Base-by-base conservation (phyloP, 139 green algal species). In the Microglena sp. region DNA sequence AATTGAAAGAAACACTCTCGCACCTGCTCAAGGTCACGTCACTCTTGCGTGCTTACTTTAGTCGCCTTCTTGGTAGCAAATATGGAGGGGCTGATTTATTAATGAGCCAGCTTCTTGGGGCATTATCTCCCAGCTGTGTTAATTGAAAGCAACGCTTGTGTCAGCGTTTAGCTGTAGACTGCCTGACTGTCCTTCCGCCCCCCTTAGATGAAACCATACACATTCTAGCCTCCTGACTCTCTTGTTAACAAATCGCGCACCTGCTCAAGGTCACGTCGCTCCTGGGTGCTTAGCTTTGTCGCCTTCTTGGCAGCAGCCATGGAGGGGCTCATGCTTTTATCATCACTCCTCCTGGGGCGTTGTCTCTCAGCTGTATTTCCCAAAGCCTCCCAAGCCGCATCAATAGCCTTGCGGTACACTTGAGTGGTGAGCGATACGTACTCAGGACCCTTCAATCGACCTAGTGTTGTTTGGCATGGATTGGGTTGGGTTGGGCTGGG, bases 391-490 rank as follows among this genome's bases (percentile, higher is more conserved):
- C 85, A 93, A 18, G 87, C 87, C 2, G 68, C 73, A 58, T 95
- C 88, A 24, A 93, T 80, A 7, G 87, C 87, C 0, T 66, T 27
- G 0, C 84, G 60, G 60, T 82, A 82, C 34, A 72, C 67, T 60
- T 62, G 53, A 2, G 86, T 91, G 0, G 87, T 92, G n/a, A 85
- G 53, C 0, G 82, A 81, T 8, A 93, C 87, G 70, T 94, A 95
- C 69, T 95, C 89, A 3, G 87, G 85, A 6, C 86, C 85, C 70
- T 95, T 95, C 27, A 95, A 80, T 4, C 88, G 74, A 2, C n/a
- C n/a, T n/a, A n/a, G n/a, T n/a, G n/a, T n/a, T n/a, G n/a, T n/a
- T n/a, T n/a, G n/a, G n/a, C n/a, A 50, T 50, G 40, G 40, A 50
- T 50, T 11, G 18, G 40, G 40, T 24, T 50, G 40, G 40, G n/a